phyloP scores from a whole-genome alignment of 441 rosid species.

The Bocquillonia castaneifolia region DNA sequence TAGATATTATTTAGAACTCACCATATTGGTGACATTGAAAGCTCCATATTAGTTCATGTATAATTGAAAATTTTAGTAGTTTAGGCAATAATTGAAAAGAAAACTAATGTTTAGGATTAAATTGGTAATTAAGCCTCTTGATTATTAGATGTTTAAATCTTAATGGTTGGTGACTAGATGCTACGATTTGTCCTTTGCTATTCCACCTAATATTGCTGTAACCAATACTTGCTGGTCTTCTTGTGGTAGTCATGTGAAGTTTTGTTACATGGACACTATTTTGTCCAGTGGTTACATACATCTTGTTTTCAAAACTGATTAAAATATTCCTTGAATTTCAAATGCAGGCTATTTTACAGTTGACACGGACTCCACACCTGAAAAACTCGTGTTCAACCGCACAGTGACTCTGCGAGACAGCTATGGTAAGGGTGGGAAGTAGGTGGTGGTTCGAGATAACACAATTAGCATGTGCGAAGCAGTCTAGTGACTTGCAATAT shows the following conservation, averaged over 20 bases:
- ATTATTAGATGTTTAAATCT: not conserved
- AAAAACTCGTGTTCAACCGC: slow-evolving; percentile 73
- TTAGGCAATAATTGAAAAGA: no score
- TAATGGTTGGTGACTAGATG: not conserved
- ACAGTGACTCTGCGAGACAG: slow-evolving; percentile 78
- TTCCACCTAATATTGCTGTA: not conserved
- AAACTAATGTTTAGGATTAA: no score
- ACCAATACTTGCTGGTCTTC: not conserved
- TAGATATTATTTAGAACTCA: no score
- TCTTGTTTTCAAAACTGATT: not conserved
- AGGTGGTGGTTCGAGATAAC: not conserved
- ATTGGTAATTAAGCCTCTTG: no score
- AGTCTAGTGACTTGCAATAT: not conserved
- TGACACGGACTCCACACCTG: slow-evolving; percentile 68
- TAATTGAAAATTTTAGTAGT: no score
- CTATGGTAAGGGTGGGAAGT: slow-evolving; percentile 63
- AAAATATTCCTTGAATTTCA: not conserved
- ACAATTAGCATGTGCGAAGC: not conserved
- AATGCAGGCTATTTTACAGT: slow-evolving; percentile 66
- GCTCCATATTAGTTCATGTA: no score
- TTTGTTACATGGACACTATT: not conserved
- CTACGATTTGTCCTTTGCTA: not conserved
- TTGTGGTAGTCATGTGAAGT: not conserved
- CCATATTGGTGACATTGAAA: no score
- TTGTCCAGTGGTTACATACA: not conserved